These are phyloP conservation scores for Dimargaris cristalligena DNA, from an alignment of 192 early-diverging fungal species.

Conservation along the genomic window DNA sequence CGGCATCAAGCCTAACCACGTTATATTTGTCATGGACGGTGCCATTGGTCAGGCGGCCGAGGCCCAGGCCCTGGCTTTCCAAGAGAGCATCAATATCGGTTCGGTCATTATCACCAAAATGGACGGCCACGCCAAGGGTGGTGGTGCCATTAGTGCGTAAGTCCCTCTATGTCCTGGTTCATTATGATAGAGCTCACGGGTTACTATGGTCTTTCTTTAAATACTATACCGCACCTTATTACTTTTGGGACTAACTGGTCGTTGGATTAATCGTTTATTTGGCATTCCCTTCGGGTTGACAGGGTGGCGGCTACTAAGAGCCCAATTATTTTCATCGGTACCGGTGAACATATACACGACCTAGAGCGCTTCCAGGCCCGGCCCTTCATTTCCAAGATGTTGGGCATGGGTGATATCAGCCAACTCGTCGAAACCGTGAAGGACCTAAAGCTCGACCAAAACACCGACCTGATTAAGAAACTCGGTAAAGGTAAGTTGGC, in stretches of 20 bases:
- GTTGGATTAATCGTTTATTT: no score
- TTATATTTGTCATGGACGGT: constrained; percentile 97
- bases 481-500: constrained; percentile 43
- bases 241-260: no score
- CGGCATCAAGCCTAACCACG: constrained; percentile 71
- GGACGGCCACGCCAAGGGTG: constrained; percentile 97
- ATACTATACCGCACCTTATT: no score
- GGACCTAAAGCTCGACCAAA: constrained; percentile 74
- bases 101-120: constrained; percentile 97
- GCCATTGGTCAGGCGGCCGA: constrained; percentile 97
- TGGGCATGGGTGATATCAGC: constrained; percentile 84
- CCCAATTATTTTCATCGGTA: constrained; percentile 92
- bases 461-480: constrained; percentile 78
- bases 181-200: no score
- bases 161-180: constrained; percentile 11
- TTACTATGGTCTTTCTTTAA: no score
- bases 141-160: constrained; percentile 90
- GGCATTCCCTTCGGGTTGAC: no score
- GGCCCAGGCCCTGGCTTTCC: constrained; percentile 78
- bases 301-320: constrained; percentile 82
- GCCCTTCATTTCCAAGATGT: constrained; percentile 83
- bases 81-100: constrained; percentile 80
- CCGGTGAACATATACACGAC: constrained; percentile 94
- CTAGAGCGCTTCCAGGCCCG: constrained; percentile 76
- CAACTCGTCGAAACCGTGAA: constrained; percentile 78